Evolutionary conservation across 1,139 yeast species (phyloP).

Genomic region (Sugiyamaella novakii): DNA sequence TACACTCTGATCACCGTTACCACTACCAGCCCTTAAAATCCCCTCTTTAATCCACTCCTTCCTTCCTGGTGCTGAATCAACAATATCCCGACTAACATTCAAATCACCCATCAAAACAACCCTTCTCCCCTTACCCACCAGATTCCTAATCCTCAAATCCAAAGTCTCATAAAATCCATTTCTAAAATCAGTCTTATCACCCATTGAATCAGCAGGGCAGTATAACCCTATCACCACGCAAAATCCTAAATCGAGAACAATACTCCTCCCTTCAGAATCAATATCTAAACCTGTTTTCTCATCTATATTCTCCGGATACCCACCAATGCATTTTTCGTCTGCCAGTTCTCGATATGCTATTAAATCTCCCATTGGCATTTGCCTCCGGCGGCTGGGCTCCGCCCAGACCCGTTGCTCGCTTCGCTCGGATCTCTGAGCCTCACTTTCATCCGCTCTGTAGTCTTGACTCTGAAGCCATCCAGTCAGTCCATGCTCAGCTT

Average conservation of each 20-base stretch:
- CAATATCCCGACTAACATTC: slow-evolving; percentile 74
- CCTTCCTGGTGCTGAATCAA: slow-evolving; percentile 78
- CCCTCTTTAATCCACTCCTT: slow-evolving; percentile 47
- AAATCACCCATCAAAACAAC: slow-evolving; percentile 87
- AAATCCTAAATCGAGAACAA: slow-evolving; percentile 68
- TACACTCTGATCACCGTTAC: slow-evolving; percentile 34
- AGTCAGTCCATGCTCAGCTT: slow-evolving; percentile 90
- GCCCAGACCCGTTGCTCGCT: no score
- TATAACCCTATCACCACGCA: slow-evolving; percentile 71
- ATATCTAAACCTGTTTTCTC: slow-evolving; percentile 50
- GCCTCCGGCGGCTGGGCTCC: no score
- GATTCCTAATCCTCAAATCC: slow-evolving; percentile 59
- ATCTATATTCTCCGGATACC: slow-evolving; percentile 55
- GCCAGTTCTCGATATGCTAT: slow-evolving; percentile 19
- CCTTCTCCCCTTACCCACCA: slow-evolving; percentile 46
- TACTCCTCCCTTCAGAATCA: slow-evolving; percentile 84
- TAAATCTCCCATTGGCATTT: background rate
- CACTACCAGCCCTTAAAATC: slow-evolving; percentile 27
- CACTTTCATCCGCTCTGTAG: slow-evolving; percentile 20
- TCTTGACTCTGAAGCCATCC: slow-evolving; percentile 55
- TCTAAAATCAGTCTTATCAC: slow-evolving; percentile 68
- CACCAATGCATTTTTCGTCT: slow-evolving; percentile 51
- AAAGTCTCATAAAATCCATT: slow-evolving; percentile 58
- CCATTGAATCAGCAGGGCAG: slow-evolving; percentile 92
- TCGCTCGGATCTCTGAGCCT: background rate